These are phyloP conservation scores for Pyrus hybrid DNA, from an alignment of 331 rosid genomes.

Conservation along the genomic window DNA sequence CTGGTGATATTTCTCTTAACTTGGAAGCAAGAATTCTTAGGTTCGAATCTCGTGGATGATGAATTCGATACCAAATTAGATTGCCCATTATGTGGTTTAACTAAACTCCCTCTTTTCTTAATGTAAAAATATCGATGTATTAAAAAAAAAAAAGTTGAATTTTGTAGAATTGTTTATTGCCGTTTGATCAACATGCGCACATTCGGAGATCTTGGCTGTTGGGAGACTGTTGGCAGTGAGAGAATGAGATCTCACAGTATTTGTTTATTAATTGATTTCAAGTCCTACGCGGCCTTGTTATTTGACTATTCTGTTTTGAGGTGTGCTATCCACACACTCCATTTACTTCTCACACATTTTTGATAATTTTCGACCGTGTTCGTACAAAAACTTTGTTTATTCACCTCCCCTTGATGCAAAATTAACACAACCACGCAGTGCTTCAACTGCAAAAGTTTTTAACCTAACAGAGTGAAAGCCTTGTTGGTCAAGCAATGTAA, in stretches of 20 bases:
- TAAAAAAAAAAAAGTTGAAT: background rate
- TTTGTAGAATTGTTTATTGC: background rate
- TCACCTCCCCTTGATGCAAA: background rate
- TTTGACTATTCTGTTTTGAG: background rate
- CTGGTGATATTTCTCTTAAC: background rate
- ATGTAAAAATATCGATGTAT: no score
- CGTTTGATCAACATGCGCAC: conserved; percentile 7
- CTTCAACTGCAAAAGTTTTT: no score
- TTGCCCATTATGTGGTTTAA: fast-evolving
- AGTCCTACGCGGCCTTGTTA: conserved; percentile 9
- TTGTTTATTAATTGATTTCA: background rate
- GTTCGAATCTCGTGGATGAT: fast-evolving
- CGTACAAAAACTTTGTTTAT: background rate
- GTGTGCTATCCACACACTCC: no score
- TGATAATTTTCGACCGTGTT: no score
- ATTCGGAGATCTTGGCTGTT: conserved; percentile 6
- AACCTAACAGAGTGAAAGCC: no score
- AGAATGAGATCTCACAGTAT: conserved; percentile 3
- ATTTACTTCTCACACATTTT: no score
- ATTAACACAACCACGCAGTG: background rate
- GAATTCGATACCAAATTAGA: no score
- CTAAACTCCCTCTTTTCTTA: fast-evolving
- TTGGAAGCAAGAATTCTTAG: no score
- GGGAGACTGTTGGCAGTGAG: background rate
- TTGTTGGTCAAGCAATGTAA: no score